Evolutionary conservation across 306 rosid species (phyloP), one percentile per base, ranked within the genome.

Genomic region (Prunus davidiana): DNA sequence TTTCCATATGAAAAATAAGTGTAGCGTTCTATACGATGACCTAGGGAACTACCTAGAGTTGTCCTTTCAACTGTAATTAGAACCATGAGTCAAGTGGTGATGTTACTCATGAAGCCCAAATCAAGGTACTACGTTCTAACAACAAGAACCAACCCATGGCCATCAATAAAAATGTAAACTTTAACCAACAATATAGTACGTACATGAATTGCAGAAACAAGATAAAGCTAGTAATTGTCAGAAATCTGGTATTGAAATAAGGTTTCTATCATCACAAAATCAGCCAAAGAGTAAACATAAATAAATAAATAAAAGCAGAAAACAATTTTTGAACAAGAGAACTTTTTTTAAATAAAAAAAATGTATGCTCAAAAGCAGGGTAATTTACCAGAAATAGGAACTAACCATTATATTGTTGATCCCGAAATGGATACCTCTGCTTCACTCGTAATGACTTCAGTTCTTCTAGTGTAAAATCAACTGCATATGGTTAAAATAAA

Each of bases 381-480:
- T 74, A 25, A 55, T 43, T 50, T 34, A 41, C 30, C 30, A 10
- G n/a, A 22, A 73, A 73, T 34, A 77, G 51, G 67, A 72, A 80
- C 91, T 83, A 62, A 95, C 99, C 99, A 19, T 92, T 90, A 77
- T 69, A 88, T 77, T 89, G 95, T 72, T 87, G 93, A 87, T 95
- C 97, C 64, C 99, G 88, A 80, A 80, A 95, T 45, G 72, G 45
- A 45, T 0, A 95, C 82, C 97, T 90, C 82, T 95, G 99, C 46
- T 84, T 85, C 82, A 88, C 91, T 70, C 90, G 89, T 81, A 95
- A 83, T 24, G 88, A 80, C 85, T 86, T 84, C 34, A 95, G 76
- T 81, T 95, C 99, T 75, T 90, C 22, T 19, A 91, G 9, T 1
- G 97, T 89, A 84, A 95, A 95, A 88, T 95, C 99, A 87, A 90